Conservation (phyloP, 2,329 filamentous ascomycete genomes). For the Xylaria arbuscula region DNA sequence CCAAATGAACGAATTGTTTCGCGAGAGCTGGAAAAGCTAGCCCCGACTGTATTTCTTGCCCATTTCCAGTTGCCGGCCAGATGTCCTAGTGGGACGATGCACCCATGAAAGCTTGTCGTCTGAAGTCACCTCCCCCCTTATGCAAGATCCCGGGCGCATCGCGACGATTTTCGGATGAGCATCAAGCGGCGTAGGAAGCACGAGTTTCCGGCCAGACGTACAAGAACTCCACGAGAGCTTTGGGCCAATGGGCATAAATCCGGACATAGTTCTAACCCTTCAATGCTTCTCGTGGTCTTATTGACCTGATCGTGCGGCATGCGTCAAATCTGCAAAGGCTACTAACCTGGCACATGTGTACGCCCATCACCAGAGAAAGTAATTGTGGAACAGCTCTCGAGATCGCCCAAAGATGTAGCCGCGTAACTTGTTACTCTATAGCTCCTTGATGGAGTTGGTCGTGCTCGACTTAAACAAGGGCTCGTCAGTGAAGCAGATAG, state of each 20-base stretch:
- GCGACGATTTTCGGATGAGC: constrained; percentile 40
- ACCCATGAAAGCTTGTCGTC: constrained; percentile 39
- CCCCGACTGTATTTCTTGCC: constrained; percentile 37
- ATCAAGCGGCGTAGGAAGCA: constrained; percentile 38
- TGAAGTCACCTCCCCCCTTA: constrained; percentile 34
- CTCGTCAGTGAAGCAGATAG: constrained; percentile 28
- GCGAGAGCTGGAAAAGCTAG: constrained; percentile 28
- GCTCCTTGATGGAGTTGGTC: constrained; percentile 19
- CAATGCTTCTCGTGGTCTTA: constrained; percentile 40
- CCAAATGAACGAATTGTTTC: constrained; percentile 32
- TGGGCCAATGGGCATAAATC: constrained; percentile 36
- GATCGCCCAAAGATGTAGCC: constrained; percentile 30
- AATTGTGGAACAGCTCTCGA: constrained; percentile 22
- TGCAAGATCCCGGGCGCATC: constrained; percentile 39
- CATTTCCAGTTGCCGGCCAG: constrained; percentile 43
- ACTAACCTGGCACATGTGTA: constrained; percentile 3
- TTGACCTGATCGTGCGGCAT: constrained; percentile 21
- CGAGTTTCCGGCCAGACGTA: constrained; percentile 41
- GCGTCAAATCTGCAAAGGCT: constrained; percentile 12
- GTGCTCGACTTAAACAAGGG: constrained; percentile 26
- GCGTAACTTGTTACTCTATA: constrained; percentile 25
- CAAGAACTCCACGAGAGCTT: constrained; percentile 35
- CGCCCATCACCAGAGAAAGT: constrained; percentile 18
- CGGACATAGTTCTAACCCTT: constrained; percentile 36
- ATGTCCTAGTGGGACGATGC: constrained; percentile 37